Evolutionary conservation across 139 green algal genomes (phyloP).

Genomic region (Eudorina sp.): DNA sequence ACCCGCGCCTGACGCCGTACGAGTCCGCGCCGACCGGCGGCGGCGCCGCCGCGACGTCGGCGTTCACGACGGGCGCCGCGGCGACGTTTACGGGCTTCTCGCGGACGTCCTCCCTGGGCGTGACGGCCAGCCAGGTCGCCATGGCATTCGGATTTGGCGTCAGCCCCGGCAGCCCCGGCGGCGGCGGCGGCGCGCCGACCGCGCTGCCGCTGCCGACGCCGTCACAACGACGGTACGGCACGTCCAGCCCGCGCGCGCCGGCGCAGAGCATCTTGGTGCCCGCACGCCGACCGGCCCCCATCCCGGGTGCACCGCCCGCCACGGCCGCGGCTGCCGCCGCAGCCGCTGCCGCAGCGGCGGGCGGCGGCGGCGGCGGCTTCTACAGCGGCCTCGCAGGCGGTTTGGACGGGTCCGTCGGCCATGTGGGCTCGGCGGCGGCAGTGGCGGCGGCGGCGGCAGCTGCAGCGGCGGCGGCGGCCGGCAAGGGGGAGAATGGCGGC

Average conservation of each 20-base stretch:
- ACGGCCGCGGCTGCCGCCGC: not conserved
- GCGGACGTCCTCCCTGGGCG: not conserved
- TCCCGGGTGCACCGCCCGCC: not conserved
- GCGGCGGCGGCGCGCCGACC: not conserved
- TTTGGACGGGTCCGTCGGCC: not conserved
- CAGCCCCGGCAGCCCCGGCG: not conserved
- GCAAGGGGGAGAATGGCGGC: not conserved
- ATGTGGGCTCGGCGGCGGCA: not conserved
- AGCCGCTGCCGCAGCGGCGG: not conserved
- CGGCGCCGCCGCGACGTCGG: not conserved
- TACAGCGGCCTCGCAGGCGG: not conserved
- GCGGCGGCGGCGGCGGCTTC: not conserved
- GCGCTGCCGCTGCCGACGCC: slow-evolving; percentile 20
- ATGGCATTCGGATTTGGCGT: not conserved
- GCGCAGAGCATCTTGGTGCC: slow-evolving; percentile 30
- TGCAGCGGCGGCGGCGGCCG: not conserved
- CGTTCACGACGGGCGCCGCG: not conserved
- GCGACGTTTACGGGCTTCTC: not conserved
- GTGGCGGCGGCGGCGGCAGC: not conserved
- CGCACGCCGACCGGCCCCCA: slow-evolving; percentile 5
- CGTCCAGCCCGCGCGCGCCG: slow-evolving; percentile 4
- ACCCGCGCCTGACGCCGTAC: slow-evolving; percentile 4
- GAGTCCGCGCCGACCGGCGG: slow-evolving; percentile 9
- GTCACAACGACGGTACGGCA: slow-evolving; percentile 29
- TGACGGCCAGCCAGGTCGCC: not conserved